Base-by-base conservation (phyloP, 352 stramenopile species). In the Phytophthora rubi region DNA sequence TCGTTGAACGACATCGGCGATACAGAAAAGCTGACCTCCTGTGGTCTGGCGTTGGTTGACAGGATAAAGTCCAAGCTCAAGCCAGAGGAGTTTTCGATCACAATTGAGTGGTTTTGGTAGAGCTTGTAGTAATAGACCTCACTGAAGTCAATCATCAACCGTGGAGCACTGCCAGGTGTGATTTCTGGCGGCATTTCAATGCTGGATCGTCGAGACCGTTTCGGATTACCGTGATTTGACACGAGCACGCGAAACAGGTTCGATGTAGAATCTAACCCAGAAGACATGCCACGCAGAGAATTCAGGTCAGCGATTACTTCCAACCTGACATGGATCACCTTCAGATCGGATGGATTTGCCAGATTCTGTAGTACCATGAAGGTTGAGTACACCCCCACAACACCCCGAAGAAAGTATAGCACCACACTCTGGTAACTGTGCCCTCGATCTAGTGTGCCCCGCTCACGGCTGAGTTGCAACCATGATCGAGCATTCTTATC, bases 71-170 rank as follows among this genome's bases (percentile, higher is more conserved):
- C 89, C 16, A 96, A 79, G 39, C 76, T 88, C 66, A 96, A 68
- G n/a, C 83, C 82, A 23, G 87, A 95, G 23, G 87, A 89, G 52
- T 96, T 96, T 60, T 96, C 89, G 18, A 96, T 89, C 69, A 96
- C 83, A 35, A 96, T 92, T 33, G 89, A 96, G 76, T 96, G 89
- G 54, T 96, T 96, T 62, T 95, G 89, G 56, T 96, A 96, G 3
- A 95, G 65, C 62, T 96, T 95, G 82, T 95, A 80, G 58, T 95
- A 96, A 64, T 93, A 96, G 3, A 96, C 86, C 53, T 96, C 87
- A 28, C 83, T 90, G 73, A 91, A 94, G 63, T 96, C 89, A 35
- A 96, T 91, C 51, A 89, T 76, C 8, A 95, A 69, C 33, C 77
- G 68, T 66, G 65, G 60, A 23, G 39, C 49, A 72, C 70, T 65